These are phyloP conservation scores for Leishmania turanica DNA, from an alignment of 208 protist genomes.

Conservation along the genomic window DNA sequence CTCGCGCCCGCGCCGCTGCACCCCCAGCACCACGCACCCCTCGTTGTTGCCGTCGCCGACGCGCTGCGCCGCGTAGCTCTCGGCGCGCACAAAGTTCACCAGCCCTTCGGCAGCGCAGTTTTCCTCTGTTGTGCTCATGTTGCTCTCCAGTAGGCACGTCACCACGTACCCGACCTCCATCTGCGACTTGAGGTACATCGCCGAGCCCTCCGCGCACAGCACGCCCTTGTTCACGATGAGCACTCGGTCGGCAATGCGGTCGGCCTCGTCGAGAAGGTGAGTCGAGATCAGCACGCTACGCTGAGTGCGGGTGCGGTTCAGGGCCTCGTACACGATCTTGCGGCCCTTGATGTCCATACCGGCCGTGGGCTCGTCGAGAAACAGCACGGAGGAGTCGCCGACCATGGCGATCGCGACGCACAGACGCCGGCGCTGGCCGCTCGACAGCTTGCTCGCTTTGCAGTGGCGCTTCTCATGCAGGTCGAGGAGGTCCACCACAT, in stretches of 20 bases:
- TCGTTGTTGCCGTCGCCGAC: not conserved
- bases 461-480: slow-evolving; percentile 63
- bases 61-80: slow-evolving; percentile 42
- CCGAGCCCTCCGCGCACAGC: slow-evolving; percentile 63
- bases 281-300: slow-evolving; percentile 82
- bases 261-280: slow-evolving; percentile 97
- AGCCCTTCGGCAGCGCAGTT: slow-evolving; percentile 40
- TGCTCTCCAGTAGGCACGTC: slow-evolving; percentile 68
- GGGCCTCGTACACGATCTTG: slow-evolving; percentile 71
- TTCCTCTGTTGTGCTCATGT: slow-evolving; percentile 43
- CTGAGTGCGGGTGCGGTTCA: slow-evolving; percentile 45
- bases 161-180: slow-evolving; percentile 72
- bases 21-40: slow-evolving; percentile 45
- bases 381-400: slow-evolving; percentile 65
- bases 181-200: slow-evolving; percentile 82
- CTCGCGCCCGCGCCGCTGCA: slow-evolving; percentile 74
- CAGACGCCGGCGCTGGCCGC: slow-evolving; percentile 85
- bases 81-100: slow-evolving; percentile 54
- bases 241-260: slow-evolving; percentile 94
- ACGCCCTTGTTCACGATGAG: slow-evolving; percentile 89
- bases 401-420: slow-evolving; percentile 89
- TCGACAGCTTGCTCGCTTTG: slow-evolving; percentile 55
- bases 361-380: slow-evolving; percentile 93
- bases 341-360: slow-evolving; percentile 89
- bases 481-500: slow-evolving; percentile 56